A percentile compares a stretch with the other conserved stretches of the same genome.
Conservation (phyloP, 2,329 filamentous ascomycete genomes). For the Davidsoniella eucalypti region DNA sequence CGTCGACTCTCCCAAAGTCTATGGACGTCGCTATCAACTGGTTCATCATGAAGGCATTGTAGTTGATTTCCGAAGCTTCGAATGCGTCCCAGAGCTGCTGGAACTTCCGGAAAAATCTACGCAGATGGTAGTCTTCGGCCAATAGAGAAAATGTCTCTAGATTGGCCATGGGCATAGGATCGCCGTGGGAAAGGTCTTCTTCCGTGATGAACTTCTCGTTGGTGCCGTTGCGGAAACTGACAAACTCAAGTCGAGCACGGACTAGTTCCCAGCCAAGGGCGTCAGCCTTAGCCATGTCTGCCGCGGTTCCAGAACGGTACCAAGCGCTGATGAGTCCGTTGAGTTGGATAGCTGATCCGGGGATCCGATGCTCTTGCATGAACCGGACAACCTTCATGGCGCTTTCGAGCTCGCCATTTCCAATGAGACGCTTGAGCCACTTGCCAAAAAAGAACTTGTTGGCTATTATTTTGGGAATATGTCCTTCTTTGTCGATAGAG, state of each 20-base stretch:
- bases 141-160: slow-evolving; percentile 66
- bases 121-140: slow-evolving; percentile 52
- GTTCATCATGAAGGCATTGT: slow-evolving; percentile 64
- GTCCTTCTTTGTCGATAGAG: slow-evolving; percentile 24
- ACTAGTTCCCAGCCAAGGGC: slow-evolving; percentile 64
- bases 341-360: slow-evolving; percentile 56
- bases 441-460: slow-evolving; percentile 78
- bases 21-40: slow-evolving; percentile 54
- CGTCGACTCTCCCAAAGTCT: slow-evolving; percentile 36
- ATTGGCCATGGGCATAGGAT: slow-evolving; percentile 39
- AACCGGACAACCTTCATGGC: slow-evolving; percentile 57
- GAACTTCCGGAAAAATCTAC: slow-evolving; percentile 40
- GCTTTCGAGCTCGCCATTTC: slow-evolving; percentile 51
- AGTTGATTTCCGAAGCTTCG: slow-evolving; percentile 43
- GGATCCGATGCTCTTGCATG: slow-evolving; percentile 54
- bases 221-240: slow-evolving; percentile 28
- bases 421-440: slow-evolving; percentile 75
- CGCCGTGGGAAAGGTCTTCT: slow-evolving; percentile 1
- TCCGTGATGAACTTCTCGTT: not conserved
- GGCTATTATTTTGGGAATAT: slow-evolving; percentile 32
- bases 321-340: slow-evolving; percentile 72
- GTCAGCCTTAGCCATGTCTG: slow-evolving; percentile 45
- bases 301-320: slow-evolving; percentile 44
- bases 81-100: slow-evolving; percentile 46
- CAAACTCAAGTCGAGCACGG: slow-evolving; percentile 44